A percentile compares a stretch with the other conserved stretches of the same genome.
Conservation (phyloP, 2,329 filamentous ascomycete genomes). For the Nothopassalora personata region DNA sequence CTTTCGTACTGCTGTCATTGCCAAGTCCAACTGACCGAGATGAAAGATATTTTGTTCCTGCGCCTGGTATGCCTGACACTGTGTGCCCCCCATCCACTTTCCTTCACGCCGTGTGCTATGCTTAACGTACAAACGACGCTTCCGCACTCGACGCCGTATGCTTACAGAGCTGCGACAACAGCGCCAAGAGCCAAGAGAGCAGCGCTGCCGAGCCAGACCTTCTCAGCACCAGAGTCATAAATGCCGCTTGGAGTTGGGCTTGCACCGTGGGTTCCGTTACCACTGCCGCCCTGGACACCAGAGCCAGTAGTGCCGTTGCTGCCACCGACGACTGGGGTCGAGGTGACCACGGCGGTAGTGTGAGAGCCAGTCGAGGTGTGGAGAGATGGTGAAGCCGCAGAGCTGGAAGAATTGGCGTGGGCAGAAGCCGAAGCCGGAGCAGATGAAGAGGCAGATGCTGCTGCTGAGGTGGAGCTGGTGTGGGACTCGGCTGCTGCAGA, state of each 20-base stretch:
- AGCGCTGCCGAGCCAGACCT: slow-evolving; percentile 44
- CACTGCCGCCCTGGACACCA: neutral
- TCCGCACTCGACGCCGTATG: neutral
- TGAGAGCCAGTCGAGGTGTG: neutral
- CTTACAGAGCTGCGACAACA: slow-evolving; percentile 16
- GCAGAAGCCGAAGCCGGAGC: neutral
- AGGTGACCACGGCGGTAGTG: neutral
- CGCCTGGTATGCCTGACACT: neutral
- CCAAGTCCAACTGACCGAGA: neutral
- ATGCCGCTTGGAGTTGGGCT: slow-evolving; percentile 1
- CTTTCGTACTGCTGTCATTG: neutral
- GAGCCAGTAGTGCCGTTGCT: neutral
- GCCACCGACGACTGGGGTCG: neutral
- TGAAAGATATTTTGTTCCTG: neutral
- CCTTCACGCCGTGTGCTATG: neutral
- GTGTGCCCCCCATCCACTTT: neutral
- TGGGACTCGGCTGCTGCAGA: neutral
- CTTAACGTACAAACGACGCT: neutral
- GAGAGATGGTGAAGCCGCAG: neutral
- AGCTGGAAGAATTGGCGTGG: neutral
- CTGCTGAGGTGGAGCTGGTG: neutral
- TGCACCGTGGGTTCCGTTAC: slow-evolving; percentile 1
- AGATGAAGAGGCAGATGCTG: neutral
- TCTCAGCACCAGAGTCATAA: slow-evolving; percentile 40
- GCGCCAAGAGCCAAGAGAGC: slow-evolving; percentile 32